These are phyloP conservation scores for Trebouxia sp. DNA, from an alignment of 139 green algal genomes.

Conservation along the genomic window DNA sequence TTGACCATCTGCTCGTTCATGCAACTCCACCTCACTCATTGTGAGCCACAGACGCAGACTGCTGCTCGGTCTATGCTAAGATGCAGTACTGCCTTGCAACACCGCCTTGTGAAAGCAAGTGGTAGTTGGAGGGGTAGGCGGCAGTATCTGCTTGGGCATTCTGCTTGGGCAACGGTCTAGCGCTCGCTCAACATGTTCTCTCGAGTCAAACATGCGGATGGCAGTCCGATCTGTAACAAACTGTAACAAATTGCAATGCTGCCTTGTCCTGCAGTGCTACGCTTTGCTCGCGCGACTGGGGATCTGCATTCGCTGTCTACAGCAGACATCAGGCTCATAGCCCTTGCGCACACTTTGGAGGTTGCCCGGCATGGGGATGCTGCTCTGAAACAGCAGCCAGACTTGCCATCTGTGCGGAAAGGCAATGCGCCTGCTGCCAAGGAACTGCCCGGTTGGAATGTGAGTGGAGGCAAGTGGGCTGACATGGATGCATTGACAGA, in stretches of 20 bases:
- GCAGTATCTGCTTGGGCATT: too few relatives aligned
- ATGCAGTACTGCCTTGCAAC: too few relatives aligned
- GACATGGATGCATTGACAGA: constrained; percentile 74
- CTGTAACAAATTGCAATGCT: background rate
- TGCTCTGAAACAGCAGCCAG: constrained; percentile 63
- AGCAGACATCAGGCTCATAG: constrained; percentile 83
- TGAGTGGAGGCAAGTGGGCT: constrained; percentile 69
- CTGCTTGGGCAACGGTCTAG: too few relatives aligned
- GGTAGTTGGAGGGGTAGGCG: too few relatives aligned
- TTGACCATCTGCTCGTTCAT: too few relatives aligned
- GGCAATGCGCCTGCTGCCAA: constrained; percentile 22
- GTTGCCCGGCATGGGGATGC: constrained; percentile 56
- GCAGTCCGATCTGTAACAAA: background rate
- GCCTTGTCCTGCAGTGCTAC: constrained; percentile 69
- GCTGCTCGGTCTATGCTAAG: too few relatives aligned
- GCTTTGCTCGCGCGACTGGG: constrained; percentile 84
- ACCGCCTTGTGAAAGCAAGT: too few relatives aligned
- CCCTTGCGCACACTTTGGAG: constrained; percentile 82
- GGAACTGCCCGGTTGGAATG: constrained; percentile 82
- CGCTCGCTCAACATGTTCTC: background rate
- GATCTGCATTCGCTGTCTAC: constrained; percentile 85
- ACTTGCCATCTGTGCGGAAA: background rate
- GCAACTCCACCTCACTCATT: too few relatives aligned
- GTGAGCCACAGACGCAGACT: too few relatives aligned
- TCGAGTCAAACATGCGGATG: too few relatives aligned